Evolutionary conservation across 257 asterid species (phyloP).

Genomic region (Gentiana macrophylla): DNA sequence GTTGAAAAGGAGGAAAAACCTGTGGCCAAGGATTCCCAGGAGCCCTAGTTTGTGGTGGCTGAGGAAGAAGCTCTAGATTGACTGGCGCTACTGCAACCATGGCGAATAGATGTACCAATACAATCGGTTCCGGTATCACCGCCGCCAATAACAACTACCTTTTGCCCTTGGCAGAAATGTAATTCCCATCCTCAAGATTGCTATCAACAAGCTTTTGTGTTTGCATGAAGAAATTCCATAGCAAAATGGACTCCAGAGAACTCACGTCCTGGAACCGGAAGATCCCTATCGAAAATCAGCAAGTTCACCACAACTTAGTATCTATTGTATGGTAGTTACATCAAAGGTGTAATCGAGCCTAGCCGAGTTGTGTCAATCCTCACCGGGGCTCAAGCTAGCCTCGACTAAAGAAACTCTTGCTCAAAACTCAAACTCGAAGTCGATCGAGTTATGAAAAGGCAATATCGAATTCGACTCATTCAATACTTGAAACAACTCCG

Average conservation of each 20-base stretch:
- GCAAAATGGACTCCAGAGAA: slow-evolving; percentile 94
- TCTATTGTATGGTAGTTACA: too few species aligned
- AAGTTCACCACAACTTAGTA: too few species aligned
- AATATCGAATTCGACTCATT: too few species aligned
- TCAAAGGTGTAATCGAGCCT: too few species aligned
- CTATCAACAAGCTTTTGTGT: slow-evolving; percentile 89
- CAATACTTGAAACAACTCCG: too few species aligned
- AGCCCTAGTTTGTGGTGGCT: slow-evolving; percentile 89
- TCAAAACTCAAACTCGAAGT: too few species aligned
- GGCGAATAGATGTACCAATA: slow-evolving; percentile 91
- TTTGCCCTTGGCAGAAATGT: slow-evolving; percentile 91
- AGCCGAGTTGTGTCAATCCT: too few species aligned
- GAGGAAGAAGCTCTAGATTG: slow-evolving; percentile 90
- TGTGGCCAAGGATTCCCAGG: slow-evolving; percentile 99
- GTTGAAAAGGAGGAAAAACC: slow-evolving; percentile 31
- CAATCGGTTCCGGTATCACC: slow-evolving; percentile 99
- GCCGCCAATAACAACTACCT: slow-evolving; percentile 97
- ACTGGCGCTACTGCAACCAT: slow-evolving; percentile 72
- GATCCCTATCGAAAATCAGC: slow-evolving; percentile 52
- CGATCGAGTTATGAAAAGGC: too few species aligned
- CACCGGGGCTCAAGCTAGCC: too few species aligned
- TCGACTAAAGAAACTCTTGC: too few species aligned
- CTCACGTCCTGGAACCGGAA: slow-evolving; percentile 94
- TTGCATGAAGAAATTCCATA: slow-evolving; percentile 96
- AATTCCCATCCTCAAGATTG: slow-evolving; percentile 77